A percentile compares a stretch with the other conserved stretches of the same genome.
These are phyloP conservation scores for Phytophthora podocarpi DNA, from an alignment of 352 stramenopile genomes.

Conservation along the genomic window DNA sequence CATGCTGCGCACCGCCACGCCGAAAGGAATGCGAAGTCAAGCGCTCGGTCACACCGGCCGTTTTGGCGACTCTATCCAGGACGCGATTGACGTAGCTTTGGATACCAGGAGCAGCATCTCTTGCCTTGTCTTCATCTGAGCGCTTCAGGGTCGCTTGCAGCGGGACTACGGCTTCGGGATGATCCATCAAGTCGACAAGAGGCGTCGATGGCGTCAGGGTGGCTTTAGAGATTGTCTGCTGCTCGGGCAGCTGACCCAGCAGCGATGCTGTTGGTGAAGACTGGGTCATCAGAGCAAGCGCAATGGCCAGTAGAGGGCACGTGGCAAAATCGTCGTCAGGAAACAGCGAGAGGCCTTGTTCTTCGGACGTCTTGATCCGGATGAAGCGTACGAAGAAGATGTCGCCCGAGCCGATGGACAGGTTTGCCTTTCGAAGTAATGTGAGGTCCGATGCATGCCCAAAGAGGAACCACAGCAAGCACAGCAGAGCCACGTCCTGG, in stretches of 20 bases:
- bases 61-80: conserved; percentile 3
- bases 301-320: too few relatives aligned
- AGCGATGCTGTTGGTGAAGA: too few relatives aligned
- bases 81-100: conserved; percentile 31
- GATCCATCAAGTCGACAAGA: conserved; percentile 9
- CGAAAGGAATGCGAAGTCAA: conserved; percentile 34
- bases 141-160: not conserved
- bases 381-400: too few relatives aligned
- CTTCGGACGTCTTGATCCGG: too few relatives aligned
- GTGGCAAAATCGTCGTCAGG: too few relatives aligned
- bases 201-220: not conserved
- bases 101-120: not conserved
- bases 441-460: too few relatives aligned
- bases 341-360: too few relatives aligned
- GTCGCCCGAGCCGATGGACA: too few relatives aligned
- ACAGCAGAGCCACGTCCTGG: too few relatives aligned
- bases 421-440: too few relatives aligned
- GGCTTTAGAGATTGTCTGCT: not conserved
- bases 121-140: not conserved
- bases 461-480: too few relatives aligned
- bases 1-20: conserved; percentile 18
- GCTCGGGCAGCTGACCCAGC: conserved; percentile 12
- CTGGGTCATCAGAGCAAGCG: too few relatives aligned
- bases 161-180: not conserved
- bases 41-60: conserved; percentile 3